phyloP scores from a whole-genome alignment of 73 alveolate genomes.

The Tetrahymena malaccensis region DNA sequence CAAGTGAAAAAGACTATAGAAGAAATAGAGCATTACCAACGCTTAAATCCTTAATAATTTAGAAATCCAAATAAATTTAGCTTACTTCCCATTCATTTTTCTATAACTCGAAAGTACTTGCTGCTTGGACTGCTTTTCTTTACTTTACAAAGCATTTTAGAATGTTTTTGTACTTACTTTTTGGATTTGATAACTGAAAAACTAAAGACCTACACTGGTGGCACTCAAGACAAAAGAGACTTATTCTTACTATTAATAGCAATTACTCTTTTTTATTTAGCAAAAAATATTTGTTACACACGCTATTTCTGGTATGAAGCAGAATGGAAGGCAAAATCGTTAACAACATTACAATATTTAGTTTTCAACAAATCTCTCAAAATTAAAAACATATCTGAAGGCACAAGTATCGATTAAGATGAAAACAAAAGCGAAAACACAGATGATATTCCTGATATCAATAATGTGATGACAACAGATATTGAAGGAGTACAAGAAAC shows the following conservation, averaged over 20 bases:
- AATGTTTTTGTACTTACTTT: not conserved
- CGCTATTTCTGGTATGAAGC: not conserved
- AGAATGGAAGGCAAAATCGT: not conserved
- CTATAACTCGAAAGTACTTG: not conserved
- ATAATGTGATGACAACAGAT: not conserved
- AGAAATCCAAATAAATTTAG: too few species aligned
- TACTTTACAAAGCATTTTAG: not conserved
- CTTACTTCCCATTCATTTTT: too few species aligned
- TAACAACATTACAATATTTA: not conserved
- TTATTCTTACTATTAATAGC: not conserved
- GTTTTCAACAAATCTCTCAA: not conserved
- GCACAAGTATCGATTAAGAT: not conserved
- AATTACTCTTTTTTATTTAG: not conserved
- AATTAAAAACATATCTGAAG: not conserved
- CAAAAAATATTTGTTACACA: not conserved
- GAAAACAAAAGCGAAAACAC: not conserved
- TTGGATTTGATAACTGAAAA: not conserved
- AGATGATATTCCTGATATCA: not conserved
- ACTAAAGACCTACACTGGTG: not conserved
- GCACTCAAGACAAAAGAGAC: not conserved
- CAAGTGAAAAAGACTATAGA: not conserved
- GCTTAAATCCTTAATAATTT: not conserved
- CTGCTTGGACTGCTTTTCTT: not conserved
- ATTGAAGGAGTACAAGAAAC: not conserved
- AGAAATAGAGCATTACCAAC: not conserved